Base-by-base conservation (phyloP, 805 yeast species). In the Kluyveromyces starmeri region DNA sequence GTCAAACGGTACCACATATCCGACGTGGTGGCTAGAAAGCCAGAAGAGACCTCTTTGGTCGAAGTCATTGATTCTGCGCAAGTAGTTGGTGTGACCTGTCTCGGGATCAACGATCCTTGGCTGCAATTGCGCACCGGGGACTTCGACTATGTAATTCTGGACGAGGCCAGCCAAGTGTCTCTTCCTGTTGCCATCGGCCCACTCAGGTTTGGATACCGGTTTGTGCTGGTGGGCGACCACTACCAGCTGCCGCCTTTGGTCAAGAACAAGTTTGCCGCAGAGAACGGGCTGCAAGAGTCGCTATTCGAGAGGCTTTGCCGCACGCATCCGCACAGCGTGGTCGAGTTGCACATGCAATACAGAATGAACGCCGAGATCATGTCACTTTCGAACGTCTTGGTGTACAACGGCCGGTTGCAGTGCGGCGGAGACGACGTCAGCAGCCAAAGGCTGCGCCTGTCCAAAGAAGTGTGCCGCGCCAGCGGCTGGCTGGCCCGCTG, bases 161-260 rank as follows among this genome's bases (percentile, higher is more conserved):
- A 92, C 55, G 99, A 92, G 55, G 97, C 97, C 0, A 86, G 96
- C 1, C 98, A 92, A 51, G 83, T 89, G 1, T 80, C 96, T 0
- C 67, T 89, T 68, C 98, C 99, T 0, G 68, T 83, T 5, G 82
- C 94, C 46, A 56, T 92, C 19, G 98, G 97, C 0, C 97, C 98
- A 0, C 55, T 92, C 30, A 58, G 86, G 20, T 73, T 71, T 43
- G 78, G 86, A 21, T 78, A 80, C 28, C 82, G 72, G 55, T 92
- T 89, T 53, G 70, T 92, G 1, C 67, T 92, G 40, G 96, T 92
- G n/a, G 99, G 99, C 7, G 99, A 92, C 53, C 97, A 92, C 55
- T 75, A 71, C 44, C 99, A 92, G 55, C 64, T 92, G 17, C 94
- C 96, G 3, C 98, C 99, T 1, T 63, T 92, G 33, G 86, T 92